Evolutionary conservation across 169 alveolate species (phyloP).

Genomic region (Plasmodium yoelii): DNA sequence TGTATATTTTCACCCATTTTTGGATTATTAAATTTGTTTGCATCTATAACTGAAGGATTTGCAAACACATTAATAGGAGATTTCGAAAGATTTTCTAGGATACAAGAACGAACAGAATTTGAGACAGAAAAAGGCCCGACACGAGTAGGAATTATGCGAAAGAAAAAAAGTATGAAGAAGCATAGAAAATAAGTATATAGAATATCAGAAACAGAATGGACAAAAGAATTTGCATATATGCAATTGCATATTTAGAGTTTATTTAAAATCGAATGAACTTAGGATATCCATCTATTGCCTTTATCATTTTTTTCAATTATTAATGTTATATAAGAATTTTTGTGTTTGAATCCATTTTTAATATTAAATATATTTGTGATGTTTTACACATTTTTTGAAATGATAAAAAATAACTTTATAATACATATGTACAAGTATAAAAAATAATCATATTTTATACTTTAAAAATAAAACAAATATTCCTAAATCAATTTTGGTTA

Average conservation of each 20-base stretch:
- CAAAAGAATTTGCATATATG: background rate
- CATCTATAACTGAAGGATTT: constrained; percentile 92
- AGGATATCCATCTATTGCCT: no score
- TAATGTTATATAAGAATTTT: no score
- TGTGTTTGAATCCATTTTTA: no score
- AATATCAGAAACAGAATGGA: background rate
- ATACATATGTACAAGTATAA: no score
- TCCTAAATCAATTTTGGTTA: no score
- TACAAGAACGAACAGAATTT: constrained; percentile 84
- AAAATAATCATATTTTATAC: no score
- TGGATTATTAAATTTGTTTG: constrained; percentile 89
- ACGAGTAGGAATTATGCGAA: constrained; percentile 17
- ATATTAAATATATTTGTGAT: no score
- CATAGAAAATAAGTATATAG: background rate
- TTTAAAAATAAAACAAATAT: no score
- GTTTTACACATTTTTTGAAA: no score
- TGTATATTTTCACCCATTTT: constrained; percentile 89
- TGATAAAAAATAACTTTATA: no score
- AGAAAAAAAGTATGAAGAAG: constrained; percentile 14
- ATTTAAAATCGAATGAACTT: no score
- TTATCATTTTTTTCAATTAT: no score
- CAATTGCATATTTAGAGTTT: background rate
- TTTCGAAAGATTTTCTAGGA: constrained; percentile 91
- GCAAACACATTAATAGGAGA: constrained; percentile 92
- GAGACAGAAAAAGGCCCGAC: constrained; percentile 80